phyloP scores from a whole-genome alignment of 116 monocot species.

The Iris pallida region DNA sequence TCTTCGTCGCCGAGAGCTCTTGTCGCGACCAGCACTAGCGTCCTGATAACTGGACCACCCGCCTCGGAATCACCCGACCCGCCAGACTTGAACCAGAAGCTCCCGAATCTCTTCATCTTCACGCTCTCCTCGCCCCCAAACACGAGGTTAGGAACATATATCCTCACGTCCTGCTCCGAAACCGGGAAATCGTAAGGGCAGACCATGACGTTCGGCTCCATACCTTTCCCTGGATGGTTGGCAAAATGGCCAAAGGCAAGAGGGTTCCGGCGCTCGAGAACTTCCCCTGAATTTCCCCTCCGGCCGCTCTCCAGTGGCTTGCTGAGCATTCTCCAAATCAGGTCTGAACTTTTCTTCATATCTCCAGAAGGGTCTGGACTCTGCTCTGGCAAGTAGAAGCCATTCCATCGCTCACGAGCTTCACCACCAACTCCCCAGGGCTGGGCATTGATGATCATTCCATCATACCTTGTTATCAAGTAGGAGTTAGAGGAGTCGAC shows the following conservation, averaged over 20 bases:
- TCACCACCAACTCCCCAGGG: constrained; percentile 80
- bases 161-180: constrained; percentile 57
- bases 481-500: constrained; percentile 77
- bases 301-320: constrained; percentile 36
- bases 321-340: constrained; percentile 66
- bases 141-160: constrained; percentile 71
- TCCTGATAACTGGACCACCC: constrained; percentile 39
- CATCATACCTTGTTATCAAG: constrained; percentile 87
- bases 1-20: constrained; percentile 64
- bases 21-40: constrained; percentile 71
- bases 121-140: constrained; percentile 60
- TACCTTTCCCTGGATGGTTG: constrained; percentile 75
- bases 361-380: constrained; percentile 16
- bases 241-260: constrained; percentile 93
- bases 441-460: constrained; percentile 72
- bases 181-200: constrained; percentile 91
- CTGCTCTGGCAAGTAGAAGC: constrained; percentile 21
- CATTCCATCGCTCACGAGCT: constrained; percentile 64
- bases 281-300: constrained; percentile 24
- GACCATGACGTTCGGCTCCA: constrained; percentile 73
- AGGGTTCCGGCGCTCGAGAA: constrained; percentile 75
- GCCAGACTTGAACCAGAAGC: constrained; percentile 74
- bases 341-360: constrained; percentile 21
- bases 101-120: constrained; percentile 71
- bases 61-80: constrained; percentile 15